These are phyloP conservation scores for Anthoceros angustus DNA, from an alignment of 225 moss, liverwort and hornwort species.

Conservation along the genomic window DNA sequence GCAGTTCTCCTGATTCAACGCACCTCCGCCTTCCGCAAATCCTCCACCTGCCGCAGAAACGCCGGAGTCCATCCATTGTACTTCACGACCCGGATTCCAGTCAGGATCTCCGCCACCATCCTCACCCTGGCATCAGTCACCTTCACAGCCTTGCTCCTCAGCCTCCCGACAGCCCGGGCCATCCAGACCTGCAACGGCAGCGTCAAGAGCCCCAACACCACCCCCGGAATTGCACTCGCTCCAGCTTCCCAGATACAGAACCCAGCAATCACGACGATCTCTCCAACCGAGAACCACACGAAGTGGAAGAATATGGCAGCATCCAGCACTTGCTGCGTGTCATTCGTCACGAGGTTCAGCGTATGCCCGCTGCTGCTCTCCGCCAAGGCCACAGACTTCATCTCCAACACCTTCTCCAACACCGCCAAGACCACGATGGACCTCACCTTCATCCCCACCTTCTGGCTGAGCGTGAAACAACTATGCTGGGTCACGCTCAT, in stretches of 20 bases:
- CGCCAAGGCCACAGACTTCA: slow-evolving; percentile 45
- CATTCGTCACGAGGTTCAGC: slow-evolving; percentile 66
- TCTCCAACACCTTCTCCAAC: slow-evolving; percentile 64
- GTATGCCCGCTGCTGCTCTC: slow-evolving; percentile 57
- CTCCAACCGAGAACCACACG: slow-evolving; percentile 34
- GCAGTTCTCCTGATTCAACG: slow-evolving; percentile 50
- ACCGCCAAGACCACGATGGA: slow-evolving; percentile 61
- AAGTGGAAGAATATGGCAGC: slow-evolving; percentile 30
- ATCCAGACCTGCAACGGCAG: slow-evolving; percentile 35
- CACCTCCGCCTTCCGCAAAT: slow-evolving; percentile 44
- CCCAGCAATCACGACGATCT: slow-evolving; percentile 37
- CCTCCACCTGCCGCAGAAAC: slow-evolving; percentile 53
- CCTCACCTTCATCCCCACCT: slow-evolving; percentile 48
- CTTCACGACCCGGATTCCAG: slow-evolving; percentile 81
- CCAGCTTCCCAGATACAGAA: slow-evolving; percentile 42
- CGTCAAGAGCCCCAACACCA: slow-evolving; percentile 33
- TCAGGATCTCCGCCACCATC: slow-evolving; percentile 46
- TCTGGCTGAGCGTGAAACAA: slow-evolving; percentile 44
- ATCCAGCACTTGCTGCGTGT: slow-evolving; percentile 59
- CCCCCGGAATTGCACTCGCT: slow-evolving; percentile 42
- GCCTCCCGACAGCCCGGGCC: slow-evolving; percentile 35
- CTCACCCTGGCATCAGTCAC: slow-evolving; percentile 72
- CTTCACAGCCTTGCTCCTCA: slow-evolving; percentile 35
- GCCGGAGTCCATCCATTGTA: slow-evolving; percentile 85
- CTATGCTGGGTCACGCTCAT: slow-evolving; percentile 52